phyloP scores from a whole-genome alignment of 257 asterid genomes.

The Dorcoceras hygrometricum region DNA sequence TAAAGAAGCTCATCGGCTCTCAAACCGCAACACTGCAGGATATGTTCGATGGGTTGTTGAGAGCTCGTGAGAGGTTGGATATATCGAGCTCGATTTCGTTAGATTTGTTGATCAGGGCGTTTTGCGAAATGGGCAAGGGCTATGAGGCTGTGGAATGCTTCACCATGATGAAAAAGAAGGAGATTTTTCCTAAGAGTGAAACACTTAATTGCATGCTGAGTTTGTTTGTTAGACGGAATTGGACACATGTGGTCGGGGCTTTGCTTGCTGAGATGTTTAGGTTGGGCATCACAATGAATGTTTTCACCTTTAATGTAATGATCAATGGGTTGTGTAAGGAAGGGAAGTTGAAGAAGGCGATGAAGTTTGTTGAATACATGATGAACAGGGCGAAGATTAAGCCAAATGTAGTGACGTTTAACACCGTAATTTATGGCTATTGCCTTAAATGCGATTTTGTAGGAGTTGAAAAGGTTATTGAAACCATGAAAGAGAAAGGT shows the following conservation, averaged over 20 bases:
- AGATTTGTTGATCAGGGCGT: conserved; percentile 48
- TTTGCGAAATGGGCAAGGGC: conserved; percentile 47
- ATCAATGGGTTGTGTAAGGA: conserved; percentile 52
- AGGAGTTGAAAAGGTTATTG: conserved; percentile 37
- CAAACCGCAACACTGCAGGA: conserved; percentile 22
- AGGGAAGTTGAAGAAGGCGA: conserved; percentile 50
- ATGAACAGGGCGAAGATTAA: conserved; percentile 38
- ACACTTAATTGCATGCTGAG: conserved; percentile 51
- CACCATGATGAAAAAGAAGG: conserved; percentile 40
- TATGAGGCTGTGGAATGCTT: conserved; percentile 42
- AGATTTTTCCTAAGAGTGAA: conserved; percentile 38
- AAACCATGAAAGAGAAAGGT: conserved; percentile 36
- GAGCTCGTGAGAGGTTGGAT: conserved; percentile 37
- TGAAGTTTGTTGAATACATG: conserved; percentile 40
- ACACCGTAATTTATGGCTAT: conserved; percentile 43
- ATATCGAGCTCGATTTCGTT: conserved; percentile 42
- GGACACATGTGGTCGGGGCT: conserved; percentile 33
- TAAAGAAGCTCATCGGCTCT: conserved; percentile 34
- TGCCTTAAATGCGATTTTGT: conserved; percentile 36
- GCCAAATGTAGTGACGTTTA: conserved; percentile 50
- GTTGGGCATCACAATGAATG: conserved; percentile 36
- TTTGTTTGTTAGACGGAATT: conserved; percentile 36
- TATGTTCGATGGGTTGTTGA: conserved; percentile 38
- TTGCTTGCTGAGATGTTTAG: conserved; percentile 45
- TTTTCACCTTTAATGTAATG: conserved; percentile 47